phyloP scores from a whole-genome alignment of 1,139 yeast species.

The Magnusiomyces paraingens region DNA sequence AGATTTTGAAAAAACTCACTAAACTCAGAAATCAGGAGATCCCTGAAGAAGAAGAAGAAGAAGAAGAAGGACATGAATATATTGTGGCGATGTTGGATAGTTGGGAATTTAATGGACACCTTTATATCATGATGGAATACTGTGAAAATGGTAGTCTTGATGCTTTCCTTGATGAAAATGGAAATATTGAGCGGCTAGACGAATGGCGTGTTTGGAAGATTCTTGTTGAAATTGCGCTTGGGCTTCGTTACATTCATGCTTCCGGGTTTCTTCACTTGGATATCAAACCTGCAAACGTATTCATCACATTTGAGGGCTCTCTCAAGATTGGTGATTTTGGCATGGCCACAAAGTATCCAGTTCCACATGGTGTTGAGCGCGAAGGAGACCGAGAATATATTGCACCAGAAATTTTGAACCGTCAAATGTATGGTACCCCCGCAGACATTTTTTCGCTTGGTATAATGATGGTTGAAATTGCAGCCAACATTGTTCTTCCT shows the following conservation, averaged over 20 bases:
- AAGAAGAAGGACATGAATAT: slow-evolving; percentile 74
- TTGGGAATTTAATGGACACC: slow-evolving; percentile 72
- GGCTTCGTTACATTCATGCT: slow-evolving; percentile 74
- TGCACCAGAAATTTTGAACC: slow-evolving; percentile 90
- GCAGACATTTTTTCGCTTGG: slow-evolving; percentile 95
- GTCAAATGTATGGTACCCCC: slow-evolving; percentile 77
- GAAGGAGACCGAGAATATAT: slow-evolving; percentile 97
- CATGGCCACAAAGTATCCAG: slow-evolving; percentile 56
- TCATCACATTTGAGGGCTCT: slow-evolving; percentile 90
- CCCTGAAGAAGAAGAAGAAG: slow-evolving; percentile 29
- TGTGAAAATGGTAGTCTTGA: slow-evolving; percentile 93
- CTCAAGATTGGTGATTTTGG: slow-evolving; percentile 83
- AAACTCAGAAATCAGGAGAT: slow-evolving; percentile 6
- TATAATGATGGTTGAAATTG: slow-evolving; percentile 85
- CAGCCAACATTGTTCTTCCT: slow-evolving; percentile 91
- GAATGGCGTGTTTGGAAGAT: slow-evolving; percentile 99
- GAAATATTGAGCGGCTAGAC: slow-evolving; percentile 68
- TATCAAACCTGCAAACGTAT: slow-evolving; percentile 89
- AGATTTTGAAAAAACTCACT: slow-evolving; percentile 42
- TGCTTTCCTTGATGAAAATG: slow-evolving; percentile 71
- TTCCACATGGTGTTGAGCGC: slow-evolving; percentile 54
- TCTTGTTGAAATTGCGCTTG: slow-evolving; percentile 68
- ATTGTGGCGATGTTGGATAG: slow-evolving; percentile 74
- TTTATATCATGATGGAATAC: slow-evolving; percentile 89
- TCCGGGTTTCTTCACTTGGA: slow-evolving; percentile 76